phyloP scores from a whole-genome alignment of 169 alveolate genomes.

The Eimeria maxima region DNA sequence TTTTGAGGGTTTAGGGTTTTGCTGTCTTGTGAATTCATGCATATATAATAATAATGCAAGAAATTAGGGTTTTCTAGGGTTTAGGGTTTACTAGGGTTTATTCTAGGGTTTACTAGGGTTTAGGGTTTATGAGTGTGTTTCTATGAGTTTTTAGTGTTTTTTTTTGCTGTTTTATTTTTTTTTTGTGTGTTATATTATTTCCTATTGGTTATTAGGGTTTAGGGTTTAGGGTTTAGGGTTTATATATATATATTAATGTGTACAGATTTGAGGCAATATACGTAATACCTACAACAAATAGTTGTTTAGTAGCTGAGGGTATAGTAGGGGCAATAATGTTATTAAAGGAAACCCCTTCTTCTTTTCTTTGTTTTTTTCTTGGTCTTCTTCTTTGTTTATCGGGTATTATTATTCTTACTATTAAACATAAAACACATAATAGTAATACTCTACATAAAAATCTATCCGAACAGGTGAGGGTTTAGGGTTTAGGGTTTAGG shows the following conservation, averaged over 20 bases:
- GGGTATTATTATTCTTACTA: no score
- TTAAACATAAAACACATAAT: neutral
- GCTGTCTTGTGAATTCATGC: no score
- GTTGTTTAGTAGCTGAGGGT: constrained; percentile 79
- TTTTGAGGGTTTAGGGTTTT: no score
- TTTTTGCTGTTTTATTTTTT: no score
- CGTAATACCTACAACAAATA: constrained; percentile 78
- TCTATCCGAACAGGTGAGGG: no score
- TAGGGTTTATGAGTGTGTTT: no score
- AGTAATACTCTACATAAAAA: neutral
- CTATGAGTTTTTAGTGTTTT: neutral
- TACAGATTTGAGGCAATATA: constrained; percentile 79
- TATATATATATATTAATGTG: no score
- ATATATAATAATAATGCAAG: no score
- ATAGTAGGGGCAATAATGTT: constrained; percentile 74
- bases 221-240: constrained; percentile 13
- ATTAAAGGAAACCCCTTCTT: constrained; percentile 50
- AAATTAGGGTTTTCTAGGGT: no score
- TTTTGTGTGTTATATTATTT: no score
- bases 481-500: constrained; percentile 16
- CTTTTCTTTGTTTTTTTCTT: constrained; percentile 9
- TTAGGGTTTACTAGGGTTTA: no score
- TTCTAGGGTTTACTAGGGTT: no score
- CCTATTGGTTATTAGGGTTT: neutral
- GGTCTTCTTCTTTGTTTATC: neutral